Base-by-base conservation (phyloP, 1,284 basidiomycete species). In the Sanghuangporus weigelae region DNA sequence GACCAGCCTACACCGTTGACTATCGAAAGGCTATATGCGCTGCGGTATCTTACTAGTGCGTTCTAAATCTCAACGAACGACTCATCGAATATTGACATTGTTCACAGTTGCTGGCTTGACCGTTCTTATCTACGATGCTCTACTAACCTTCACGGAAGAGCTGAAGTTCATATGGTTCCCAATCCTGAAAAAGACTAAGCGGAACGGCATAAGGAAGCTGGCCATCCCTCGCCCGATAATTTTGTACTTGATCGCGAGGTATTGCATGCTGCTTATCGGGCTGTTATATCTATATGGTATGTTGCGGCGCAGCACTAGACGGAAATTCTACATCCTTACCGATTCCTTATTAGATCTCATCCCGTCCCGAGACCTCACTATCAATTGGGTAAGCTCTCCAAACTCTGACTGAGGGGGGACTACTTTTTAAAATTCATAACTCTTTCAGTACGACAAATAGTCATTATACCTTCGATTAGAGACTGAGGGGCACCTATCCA, bases 1-100 rank as follows among this genome's bases (percentile, higher is more conserved):
- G 40, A 42, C 11, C 40, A 42, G 40, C 40, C 40, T n/a, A 42
- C 53, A 7, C 23, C 26, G 35, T 23, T 60, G 44, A 60, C 58
- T 31, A 35, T 60, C 7, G 58, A 60, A 36, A 36, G 48, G 44
- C 39, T 61, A 12, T 53, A 61, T 42, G 59, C 59, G 26, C 36
- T 61, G n/a, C 59, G 59, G n/a, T 61, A 61, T 42, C 31, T 61
- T 21, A 61, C 59, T n/a, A 38, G 59, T 61, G 40, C 12, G 59
- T 61, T 5, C 39, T 14, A 26, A 19, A n/a, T 19, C 35, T 21
- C 38, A 23, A 16, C n/a, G 4, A 10, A 26, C 14, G 39, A 5
- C 1, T 12, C 40, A 4, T 16, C 19, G 11, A 2, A 2, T 21
- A 26, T 5, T 50, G 2, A 10, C 5, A n/a, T 35, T 35, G 3